Conservation (phyloP, 2,329 filamentous ascomycete genomes). For the Colletotrichum noveboracense region DNA sequence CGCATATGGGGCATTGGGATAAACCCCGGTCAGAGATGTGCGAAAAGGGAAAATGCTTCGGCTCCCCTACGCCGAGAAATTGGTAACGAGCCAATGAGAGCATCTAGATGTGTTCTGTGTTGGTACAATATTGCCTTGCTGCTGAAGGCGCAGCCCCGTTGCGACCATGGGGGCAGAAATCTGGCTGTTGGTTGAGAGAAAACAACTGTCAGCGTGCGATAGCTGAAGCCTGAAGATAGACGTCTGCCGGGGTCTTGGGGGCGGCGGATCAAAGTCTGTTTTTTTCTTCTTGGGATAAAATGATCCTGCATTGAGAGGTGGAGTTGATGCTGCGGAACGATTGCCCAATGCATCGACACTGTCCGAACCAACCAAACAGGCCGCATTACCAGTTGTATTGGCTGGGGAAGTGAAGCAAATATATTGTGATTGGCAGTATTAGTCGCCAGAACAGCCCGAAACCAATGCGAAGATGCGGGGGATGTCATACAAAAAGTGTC, state of each 20-base stretch:
- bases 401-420: neutral
- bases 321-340: neutral
- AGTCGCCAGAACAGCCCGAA: neutral
- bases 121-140: neutral
- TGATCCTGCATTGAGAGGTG: neutral
- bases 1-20: neutral
- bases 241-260: neutral
- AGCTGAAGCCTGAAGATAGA: neutral
- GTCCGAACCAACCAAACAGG: neutral
- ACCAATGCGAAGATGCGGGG: neutral
- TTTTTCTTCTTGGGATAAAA: neutral
- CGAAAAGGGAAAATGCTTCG: neutral
- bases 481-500: neutral
- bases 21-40: neutral
- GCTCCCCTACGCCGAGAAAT: neutral
- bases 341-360: neutral
- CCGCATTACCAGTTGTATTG: neutral
- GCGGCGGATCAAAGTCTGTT: neutral
- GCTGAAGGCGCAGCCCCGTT: neutral
- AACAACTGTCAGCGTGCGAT: neutral
- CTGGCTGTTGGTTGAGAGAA: neutral
- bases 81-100: neutral
- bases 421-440: neutral
- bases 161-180: neutral
- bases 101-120: neutral